Percentiles rank a stretch among this genome's conserved stretches.
Evolutionary conservation across 2,329 filamentous ascomycete genomes (phyloP).

Genomic region (Penicillium thymicola): DNA sequence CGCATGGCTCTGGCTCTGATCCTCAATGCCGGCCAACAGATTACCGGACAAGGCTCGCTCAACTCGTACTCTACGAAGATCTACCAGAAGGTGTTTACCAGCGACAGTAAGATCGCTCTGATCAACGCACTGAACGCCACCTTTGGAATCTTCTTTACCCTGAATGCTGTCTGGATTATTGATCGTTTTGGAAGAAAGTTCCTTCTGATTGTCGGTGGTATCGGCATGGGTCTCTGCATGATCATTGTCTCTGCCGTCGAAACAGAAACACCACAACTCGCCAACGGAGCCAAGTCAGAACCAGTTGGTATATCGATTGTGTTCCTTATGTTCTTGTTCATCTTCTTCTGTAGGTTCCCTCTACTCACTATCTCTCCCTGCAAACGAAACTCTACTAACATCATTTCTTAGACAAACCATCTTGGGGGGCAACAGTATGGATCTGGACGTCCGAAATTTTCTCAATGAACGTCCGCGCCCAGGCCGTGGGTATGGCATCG

Average conservation of each 20-base stretch:
- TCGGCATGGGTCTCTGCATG: conserved; percentile 70
- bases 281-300: conserved; percentile 52
- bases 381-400: conserved; percentile 23
- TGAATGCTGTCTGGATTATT: conserved; percentile 70
- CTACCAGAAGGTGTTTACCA: conserved; percentile 67
- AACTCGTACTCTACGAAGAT: conserved; percentile 72
- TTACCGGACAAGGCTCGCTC: conserved; percentile 69
- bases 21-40: conserved; percentile 68
- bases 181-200: conserved; percentile 69
- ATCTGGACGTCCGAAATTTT: conserved; percentile 69
- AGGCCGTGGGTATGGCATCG: conserved; percentile 65
- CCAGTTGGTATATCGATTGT: conserved; percentile 66
- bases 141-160: conserved; percentile 68
- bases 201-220: conserved; percentile 64
- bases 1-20: conserved; percentile 63
- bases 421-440: conserved; percentile 68
- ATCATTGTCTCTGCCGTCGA: conserved; percentile 60
- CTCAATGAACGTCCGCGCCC: conserved; percentile 68
- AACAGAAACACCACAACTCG: conserved; percentile 54
- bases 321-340: conserved; percentile 64
- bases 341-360: conserved; percentile 42
- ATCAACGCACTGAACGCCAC: conserved; percentile 75
- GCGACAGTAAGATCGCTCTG: conserved; percentile 59
- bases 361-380: conserved; percentile 5
- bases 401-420: conserved; percentile 57